Base-by-base conservation (phyloP, 2,329 filamentous ascomycete genomes). In the Colletotrichum caudatum region DNA sequence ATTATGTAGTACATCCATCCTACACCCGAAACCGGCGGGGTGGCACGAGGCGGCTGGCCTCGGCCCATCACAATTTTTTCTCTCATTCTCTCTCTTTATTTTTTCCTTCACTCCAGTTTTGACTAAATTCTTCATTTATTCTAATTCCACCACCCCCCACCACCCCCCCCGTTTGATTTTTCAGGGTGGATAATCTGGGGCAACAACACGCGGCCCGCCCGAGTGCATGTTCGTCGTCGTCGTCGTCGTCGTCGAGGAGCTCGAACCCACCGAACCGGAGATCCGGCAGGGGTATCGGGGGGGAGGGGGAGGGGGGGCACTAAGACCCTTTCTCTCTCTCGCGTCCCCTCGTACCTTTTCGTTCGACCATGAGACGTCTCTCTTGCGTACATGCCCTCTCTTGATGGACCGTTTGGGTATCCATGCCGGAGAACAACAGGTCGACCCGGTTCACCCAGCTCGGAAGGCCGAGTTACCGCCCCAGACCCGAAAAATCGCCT, bases 101-200 rank as follows among this genome's bases (percentile, higher is more conserved):
- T 39, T 44, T 26, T 29, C 29, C 39, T 48, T 11, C 44, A n/a
- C 35, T 57, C 58, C 33, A n/a, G 29, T 44, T 56, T 51, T 50
- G 6, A 44, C 41, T 44, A 20, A 8, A 5, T 12, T 33, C n/a
- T 56, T 39, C 4, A 14, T 39, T 39, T 39, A 14, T 11, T 39
- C 11, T 39, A 14, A 1, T 39, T 39, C n/a, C n/a, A n/a, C n/a
- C n/a, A n/a, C 5, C 5, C 14, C 3, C 11, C 14, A 12, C 14
- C 14, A 1, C 11, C 20, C 29, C 9, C 7, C 16, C 16, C 9
- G 29, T 56, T 26, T 48, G 39, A 39, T n/a, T 61, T 58, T 26
- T 48, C 53, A 41, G 53, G 50, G 63, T 71, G 68, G 68, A 71
- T 71, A 68, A 68, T 58, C 68, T 63, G 68, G 68, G 64, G 68